Evolutionary conservation across 2,329 filamentous ascomycete species (phyloP).

Genomic region (Exserohilum rostratum): DNA sequence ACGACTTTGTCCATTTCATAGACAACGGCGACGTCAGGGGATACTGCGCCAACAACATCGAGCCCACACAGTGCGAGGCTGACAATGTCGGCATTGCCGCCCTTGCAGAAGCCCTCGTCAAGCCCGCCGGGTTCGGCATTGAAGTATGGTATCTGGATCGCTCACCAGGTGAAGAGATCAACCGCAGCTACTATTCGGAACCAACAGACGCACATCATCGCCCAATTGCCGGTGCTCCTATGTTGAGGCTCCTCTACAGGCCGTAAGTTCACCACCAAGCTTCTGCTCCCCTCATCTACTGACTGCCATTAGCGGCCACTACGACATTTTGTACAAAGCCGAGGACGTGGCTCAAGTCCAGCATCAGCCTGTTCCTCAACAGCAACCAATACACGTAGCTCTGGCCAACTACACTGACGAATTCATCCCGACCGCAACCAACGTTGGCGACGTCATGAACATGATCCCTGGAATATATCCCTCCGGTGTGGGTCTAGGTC

Average conservation of each 20-base stretch:
- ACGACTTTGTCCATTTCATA: conserved; percentile 75
- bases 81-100: conserved; percentile 86
- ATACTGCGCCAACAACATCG: conserved; percentile 74
- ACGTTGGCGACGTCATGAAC: conserved; percentile 45
- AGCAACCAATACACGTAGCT: conserved; percentile 42
- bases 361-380: conserved; percentile 33
- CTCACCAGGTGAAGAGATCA: conserved; percentile 77
- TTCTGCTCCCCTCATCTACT: conserved; percentile 1
- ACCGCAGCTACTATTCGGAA: conserved; percentile 67
- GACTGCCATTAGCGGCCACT: conserved; percentile 71
- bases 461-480: conserved; percentile 57
- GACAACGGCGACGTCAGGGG: conserved; percentile 61
- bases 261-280: conserved; percentile 57
- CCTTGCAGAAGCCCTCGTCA: conserved; percentile 78
- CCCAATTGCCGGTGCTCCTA: conserved; percentile 58
- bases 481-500: conserved; percentile 34
- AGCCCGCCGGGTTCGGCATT: conserved; percentile 77
- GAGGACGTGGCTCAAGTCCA: conserved; percentile 54
- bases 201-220: conserved; percentile 54
- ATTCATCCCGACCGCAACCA: conserved; percentile 48
- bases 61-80: conserved; percentile 80
- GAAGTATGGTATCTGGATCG: conserved; percentile 92
- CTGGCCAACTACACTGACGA: conserved; percentile 49
- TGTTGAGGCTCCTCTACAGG: conserved; percentile 71
- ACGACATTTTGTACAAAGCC: conserved; percentile 86